Evolutionary conservation across 805 yeast species (phyloP).

Genomic region (Grigorovia yakushimaensis): DNA sequence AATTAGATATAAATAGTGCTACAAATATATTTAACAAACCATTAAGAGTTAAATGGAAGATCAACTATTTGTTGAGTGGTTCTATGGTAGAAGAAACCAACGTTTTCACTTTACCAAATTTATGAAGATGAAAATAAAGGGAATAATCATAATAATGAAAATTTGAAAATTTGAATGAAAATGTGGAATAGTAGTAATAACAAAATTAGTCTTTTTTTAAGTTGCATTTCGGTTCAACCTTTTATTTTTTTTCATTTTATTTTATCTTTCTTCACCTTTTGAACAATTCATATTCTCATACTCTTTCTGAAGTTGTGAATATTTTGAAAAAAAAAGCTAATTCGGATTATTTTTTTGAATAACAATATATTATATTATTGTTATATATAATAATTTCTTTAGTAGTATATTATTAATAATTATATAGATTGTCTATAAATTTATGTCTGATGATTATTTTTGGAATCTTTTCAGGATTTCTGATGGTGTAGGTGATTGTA

Average conservation of each 20-base stretch:
- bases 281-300: no score
- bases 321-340: no score
- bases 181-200: no score
- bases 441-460: conserved; percentile 19
- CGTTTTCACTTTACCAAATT: conserved; percentile 33
- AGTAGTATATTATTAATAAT: background rate
- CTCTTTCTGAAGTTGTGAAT: no score
- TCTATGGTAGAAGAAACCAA: conserved; percentile 47
- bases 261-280: no score
- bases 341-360: no score
- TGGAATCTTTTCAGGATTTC: conserved; percentile 28
- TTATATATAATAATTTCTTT: background rate
- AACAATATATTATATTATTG: no score
- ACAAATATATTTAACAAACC: conserved; percentile 27
- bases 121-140: conserved; percentile 5
- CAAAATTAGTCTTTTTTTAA: no score
- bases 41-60: conserved; percentile 72
- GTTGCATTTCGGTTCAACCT: no score
- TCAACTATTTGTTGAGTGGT: conserved; percentile 44
- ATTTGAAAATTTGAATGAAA: no score
- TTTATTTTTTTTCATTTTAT: no score
- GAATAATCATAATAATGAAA: background rate
- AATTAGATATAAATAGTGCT: conserved; percentile 28
- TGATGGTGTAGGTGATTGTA: conserved; percentile 26
- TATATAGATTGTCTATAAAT: background rate